These are phyloP conservation scores for Fusarium torreyae DNA, from an alignment of 2,329 filamentous ascomycete genomes.

Conservation along the genomic window DNA sequence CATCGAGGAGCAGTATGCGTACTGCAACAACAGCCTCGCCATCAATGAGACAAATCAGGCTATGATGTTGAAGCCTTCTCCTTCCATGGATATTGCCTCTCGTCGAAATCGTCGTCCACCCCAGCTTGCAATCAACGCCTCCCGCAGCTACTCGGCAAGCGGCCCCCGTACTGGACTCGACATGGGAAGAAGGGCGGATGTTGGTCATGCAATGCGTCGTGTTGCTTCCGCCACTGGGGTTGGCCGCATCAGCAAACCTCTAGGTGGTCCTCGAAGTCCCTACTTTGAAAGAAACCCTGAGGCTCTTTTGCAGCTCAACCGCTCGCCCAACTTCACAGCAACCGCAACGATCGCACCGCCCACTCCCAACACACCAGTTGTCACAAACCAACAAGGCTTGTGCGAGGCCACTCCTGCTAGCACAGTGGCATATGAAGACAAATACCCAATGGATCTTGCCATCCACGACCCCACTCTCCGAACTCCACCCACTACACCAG, in stretches of 20 bases:
- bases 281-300: constrained; percentile 64
- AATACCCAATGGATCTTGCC: constrained; percentile 51
- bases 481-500: constrained; percentile 69
- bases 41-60: constrained; percentile 37
- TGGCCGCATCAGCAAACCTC: constrained; percentile 54
- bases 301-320: constrained; percentile 60
- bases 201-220: constrained; percentile 66
- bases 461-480: constrained; percentile 63
- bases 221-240: constrained; percentile 67
- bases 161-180: constrained; percentile 66
- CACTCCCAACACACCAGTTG: constrained; percentile 65
- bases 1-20: constrained; percentile 39
- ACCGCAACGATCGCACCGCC: constrained; percentile 62
- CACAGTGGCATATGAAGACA: constrained; percentile 52
- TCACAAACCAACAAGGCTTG: constrained; percentile 56
- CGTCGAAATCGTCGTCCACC: constrained; percentile 64
- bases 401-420: constrained; percentile 59
- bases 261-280: constrained; percentile 54
- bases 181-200: constrained; percentile 61
- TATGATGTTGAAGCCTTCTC: constrained; percentile 62
- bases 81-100: constrained; percentile 68
- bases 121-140: constrained; percentile 62
- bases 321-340: constrained; percentile 60
- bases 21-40: constrained; percentile 35
- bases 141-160: constrained; percentile 60